phyloP scores from a whole-genome alignment of 2,329 filamentous ascomycete species.

The Saccharata proteae region DNA sequence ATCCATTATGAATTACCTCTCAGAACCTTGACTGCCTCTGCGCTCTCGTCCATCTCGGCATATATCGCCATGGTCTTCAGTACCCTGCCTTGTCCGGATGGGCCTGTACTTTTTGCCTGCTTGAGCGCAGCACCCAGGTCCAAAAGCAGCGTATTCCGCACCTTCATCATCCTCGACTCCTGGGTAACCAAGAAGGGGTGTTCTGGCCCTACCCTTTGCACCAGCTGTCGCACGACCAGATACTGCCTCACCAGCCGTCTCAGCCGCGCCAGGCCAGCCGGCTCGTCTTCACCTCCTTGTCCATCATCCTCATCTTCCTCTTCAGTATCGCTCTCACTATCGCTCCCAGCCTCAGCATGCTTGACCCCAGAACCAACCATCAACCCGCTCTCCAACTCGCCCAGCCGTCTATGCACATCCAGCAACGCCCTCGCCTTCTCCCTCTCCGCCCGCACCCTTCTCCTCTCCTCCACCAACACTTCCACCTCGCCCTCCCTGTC shows the following conservation, averaged over 20 bases:
- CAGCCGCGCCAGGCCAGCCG: slow-evolving; percentile 29
- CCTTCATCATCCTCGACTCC: slow-evolving; percentile 41
- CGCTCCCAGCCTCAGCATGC: slow-evolving; percentile 15
- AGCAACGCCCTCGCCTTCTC: slow-evolving; percentile 50
- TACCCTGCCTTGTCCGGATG: slow-evolving; percentile 29
- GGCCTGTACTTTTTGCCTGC: slow-evolving; percentile 36
- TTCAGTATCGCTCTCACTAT: slow-evolving; percentile 18
- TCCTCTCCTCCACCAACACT: slow-evolving; percentile 54
- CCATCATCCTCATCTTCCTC: slow-evolving; percentile 24
- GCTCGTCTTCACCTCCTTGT: slow-evolving; percentile 19
- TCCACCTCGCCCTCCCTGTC: slow-evolving; percentile 52
- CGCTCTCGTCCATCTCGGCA: slow-evolving; percentile 46
- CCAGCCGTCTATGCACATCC: slow-evolving; percentile 52
- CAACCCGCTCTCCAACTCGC: slow-evolving; percentile 51
- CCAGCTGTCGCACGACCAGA: slow-evolving; percentile 40
- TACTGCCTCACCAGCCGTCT: slow-evolving; percentile 47
- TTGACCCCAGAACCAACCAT: slow-evolving; percentile 33
- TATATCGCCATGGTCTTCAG: slow-evolving; percentile 49
- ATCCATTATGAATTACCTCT: slow-evolving; percentile 28
- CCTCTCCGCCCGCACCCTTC: slow-evolving; percentile 53
- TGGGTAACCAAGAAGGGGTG: slow-evolving; percentile 55
- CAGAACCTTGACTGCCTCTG: slow-evolving; percentile 43
- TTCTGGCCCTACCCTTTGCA: slow-evolving; percentile 37
- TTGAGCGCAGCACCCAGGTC: slow-evolving; percentile 53
- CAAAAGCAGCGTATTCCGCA: slow-evolving; percentile 50